phyloP scores from a whole-genome alignment of 2,329 filamentous ascomycete genomes.

The Nannizziopsis barbatae region DNA sequence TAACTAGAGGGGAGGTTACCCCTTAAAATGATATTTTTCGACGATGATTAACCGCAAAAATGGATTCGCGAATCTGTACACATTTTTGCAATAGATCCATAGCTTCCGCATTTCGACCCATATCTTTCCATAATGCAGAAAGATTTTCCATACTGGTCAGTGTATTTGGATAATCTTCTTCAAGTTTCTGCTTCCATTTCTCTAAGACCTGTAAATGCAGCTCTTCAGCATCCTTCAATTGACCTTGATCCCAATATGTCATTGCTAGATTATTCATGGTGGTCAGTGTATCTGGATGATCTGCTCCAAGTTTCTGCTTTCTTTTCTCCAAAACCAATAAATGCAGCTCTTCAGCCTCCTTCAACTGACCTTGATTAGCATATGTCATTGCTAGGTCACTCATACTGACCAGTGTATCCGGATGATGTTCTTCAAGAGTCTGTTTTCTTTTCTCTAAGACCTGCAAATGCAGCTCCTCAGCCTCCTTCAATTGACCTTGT shows the following conservation, averaged over 20 bases:
- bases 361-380: slow-evolving; percentile 14
- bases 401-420: slow-evolving; percentile 9
- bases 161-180: slow-evolving; percentile 21
- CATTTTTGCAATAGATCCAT: no score
- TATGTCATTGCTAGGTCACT: slow-evolving; percentile 14
- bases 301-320: slow-evolving; percentile 16
- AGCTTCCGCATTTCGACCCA: no score
- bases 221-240: slow-evolving; percentile 17
- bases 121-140: neutral
- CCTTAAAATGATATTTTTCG: no score
- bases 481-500: slow-evolving; percentile 16
- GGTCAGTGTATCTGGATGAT: slow-evolving; percentile 20
- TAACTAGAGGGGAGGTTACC: no score
- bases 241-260: slow-evolving; percentile 13
- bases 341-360: slow-evolving; percentile 17
- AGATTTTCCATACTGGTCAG: slow-evolving; percentile 18
- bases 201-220: slow-evolving; percentile 16
- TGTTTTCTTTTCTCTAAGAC: neutral
- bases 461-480: slow-evolving; percentile 12
- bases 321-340: slow-evolving; percentile 15
- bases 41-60: no score
- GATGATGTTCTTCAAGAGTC: neutral
- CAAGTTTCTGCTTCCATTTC: slow-evolving; percentile 15
- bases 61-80: no score
- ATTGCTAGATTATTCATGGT: slow-evolving; percentile 18